A percentile compares a stretch with the other conserved stretches of the same genome.
Conservation (phyloP, 176 grass and related monocot genomes). For the Thalia dealbata region DNA sequence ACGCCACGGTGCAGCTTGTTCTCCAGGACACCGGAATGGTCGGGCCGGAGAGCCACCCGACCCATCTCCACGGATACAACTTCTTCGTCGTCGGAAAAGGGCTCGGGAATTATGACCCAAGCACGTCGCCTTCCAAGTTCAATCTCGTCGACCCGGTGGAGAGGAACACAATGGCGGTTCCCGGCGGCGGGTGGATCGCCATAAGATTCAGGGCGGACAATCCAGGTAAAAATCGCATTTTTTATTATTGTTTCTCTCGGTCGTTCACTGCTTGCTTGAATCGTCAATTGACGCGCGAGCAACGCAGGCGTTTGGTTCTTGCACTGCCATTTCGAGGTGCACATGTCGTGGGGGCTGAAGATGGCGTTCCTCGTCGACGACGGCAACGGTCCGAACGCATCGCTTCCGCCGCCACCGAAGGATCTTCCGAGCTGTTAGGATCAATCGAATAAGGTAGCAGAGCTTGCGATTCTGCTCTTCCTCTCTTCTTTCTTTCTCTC, state of each 20-base stretch:
- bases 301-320: conserved; percentile 67
- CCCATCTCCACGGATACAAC: conserved; percentile 70
- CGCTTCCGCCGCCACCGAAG: conserved; percentile 44
- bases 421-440: conserved; percentile 55
- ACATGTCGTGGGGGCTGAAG: conserved; percentile 70
- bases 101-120: conserved; percentile 54
- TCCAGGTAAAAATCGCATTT: conserved; percentile 28
- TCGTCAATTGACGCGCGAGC: not conserved
- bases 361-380: conserved; percentile 74
- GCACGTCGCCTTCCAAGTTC: conserved; percentile 31
- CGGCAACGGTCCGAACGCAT: conserved; percentile 41
- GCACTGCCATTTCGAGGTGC: conserved; percentile 81
- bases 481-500: too few species aligned
- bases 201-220: conserved; percentile 62
- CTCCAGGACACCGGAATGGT: conserved; percentile 53
- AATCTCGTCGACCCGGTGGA: conserved; percentile 75
- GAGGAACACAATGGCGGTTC: conserved; percentile 56
- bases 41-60: conserved; percentile 52
- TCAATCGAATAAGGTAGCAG: too few species aligned
- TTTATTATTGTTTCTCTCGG: too few species aligned
- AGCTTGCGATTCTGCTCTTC: too few species aligned
- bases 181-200: conserved; percentile 45
- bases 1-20: conserved; percentile 46
- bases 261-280: not conserved
- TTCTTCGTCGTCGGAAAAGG: conserved; percentile 55